These are phyloP conservation scores for Cronartium ribicola DNA, from an alignment of 1,284 basidiomycete species.

Conservation along the genomic window DNA sequence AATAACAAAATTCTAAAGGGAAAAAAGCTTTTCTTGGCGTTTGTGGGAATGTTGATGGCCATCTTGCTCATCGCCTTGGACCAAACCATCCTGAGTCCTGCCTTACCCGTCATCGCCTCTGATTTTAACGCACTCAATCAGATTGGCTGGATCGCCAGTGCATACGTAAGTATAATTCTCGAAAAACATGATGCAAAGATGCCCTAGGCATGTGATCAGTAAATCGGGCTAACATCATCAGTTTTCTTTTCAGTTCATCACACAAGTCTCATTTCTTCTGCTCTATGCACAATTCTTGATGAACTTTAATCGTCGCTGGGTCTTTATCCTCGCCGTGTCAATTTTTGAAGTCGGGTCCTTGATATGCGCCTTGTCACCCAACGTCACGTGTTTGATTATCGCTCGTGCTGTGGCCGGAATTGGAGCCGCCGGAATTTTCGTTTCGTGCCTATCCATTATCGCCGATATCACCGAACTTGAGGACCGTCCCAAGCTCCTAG, in stretches of 20 bases:
- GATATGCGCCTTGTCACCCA: conserved; percentile 57
- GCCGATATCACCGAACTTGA: conserved; percentile 52
- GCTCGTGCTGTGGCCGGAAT: conserved; percentile 57
- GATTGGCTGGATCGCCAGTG: conserved; percentile 55
- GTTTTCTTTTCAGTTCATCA: conserved; percentile 50
- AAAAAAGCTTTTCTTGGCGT: conserved; percentile 1
- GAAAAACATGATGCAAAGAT: conserved; percentile 51
- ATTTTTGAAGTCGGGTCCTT: conserved; percentile 57
- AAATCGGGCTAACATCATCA: too few species aligned
- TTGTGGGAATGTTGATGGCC: conserved; percentile 6
- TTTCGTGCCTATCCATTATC: conserved; percentile 55
- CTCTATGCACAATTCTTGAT: conserved; percentile 54
- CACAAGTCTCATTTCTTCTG: conserved; percentile 53
- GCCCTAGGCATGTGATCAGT: conserved; percentile 47
- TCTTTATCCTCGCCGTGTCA: conserved; percentile 55
- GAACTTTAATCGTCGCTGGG: conserved; percentile 54
- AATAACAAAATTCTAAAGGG: conserved; percentile 3
- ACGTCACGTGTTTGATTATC: conserved; percentile 55
- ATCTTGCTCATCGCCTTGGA: conserved; percentile 4
- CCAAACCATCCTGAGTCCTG: conserved; percentile 10
- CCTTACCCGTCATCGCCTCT: conserved; percentile 52
- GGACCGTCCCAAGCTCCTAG: conserved; percentile 54
- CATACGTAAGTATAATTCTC: conserved; percentile 51
- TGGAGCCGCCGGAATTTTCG: conserved; percentile 57
- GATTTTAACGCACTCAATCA: conserved; percentile 55